phyloP scores from a whole-genome alignment of 345 rosid species.

The Reutealis trisperma region DNA sequence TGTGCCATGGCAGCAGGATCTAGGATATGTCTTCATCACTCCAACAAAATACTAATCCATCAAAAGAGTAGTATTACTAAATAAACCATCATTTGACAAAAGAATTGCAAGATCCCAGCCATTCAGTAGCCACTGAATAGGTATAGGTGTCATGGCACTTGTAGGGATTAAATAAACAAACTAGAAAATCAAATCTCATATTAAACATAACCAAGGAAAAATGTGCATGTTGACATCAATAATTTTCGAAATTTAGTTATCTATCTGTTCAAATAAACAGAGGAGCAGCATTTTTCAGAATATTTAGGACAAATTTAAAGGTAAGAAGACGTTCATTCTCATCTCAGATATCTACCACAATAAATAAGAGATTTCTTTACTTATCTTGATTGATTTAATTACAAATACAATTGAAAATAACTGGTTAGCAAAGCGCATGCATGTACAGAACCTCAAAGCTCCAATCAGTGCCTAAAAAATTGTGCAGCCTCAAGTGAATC shows the following conservation, averaged over 20 bases:
- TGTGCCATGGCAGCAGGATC: neutral
- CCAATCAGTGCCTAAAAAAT: conserved; percentile 16
- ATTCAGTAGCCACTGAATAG: neutral
- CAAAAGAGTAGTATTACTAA: neutral
- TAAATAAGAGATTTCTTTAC: neutral
- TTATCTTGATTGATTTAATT: neutral
- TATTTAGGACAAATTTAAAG: neutral
- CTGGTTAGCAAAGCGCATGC: neutral
- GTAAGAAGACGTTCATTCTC: neutral
- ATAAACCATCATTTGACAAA: neutral
- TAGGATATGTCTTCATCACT: neutral
- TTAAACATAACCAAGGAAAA: neutral
- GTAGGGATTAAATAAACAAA: too few relatives aligned
- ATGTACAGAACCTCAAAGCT: conserved; percentile 22
- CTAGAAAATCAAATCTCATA: neutral
- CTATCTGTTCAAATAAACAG: neutral
- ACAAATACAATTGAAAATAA: neutral
- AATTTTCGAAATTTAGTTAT: neutral
- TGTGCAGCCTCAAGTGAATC: conserved; percentile 16
- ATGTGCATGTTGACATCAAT: neutral
- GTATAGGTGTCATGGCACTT: neutral
- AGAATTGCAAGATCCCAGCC: neutral
- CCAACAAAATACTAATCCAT: neutral
- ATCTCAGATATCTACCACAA: neutral
- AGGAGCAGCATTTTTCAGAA: neutral